Base-by-base conservation (phyloP, 2,329 filamentous ascomycete genomes). In the Penicillium sp. region DNA sequence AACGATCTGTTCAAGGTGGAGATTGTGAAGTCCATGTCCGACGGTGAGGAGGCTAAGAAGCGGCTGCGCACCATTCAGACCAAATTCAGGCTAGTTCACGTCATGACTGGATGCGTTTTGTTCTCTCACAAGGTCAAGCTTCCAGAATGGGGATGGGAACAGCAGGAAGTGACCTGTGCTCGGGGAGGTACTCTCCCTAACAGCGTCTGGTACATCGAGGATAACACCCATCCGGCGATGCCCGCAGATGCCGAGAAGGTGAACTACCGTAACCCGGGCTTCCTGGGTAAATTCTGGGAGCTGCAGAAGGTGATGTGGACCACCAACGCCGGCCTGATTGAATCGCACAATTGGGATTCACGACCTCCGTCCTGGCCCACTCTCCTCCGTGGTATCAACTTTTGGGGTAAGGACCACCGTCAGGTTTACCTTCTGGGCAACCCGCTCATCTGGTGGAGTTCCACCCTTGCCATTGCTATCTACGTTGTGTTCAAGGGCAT, bases 121-220 rank as follows among this genome's bases (percentile, higher is more conserved):
- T 98, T 98, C 77, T 97, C 91, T 0, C 93, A 98, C 78, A 97
- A 96, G 75, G 90, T 97, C 67, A 98, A 98, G 76, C 84, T 98
- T 48, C 93, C 93, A 3, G 89, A 95, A 2, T 98, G 93, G 93
- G 93, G 87, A 38, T 98, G 86, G 42, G 93, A 97, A 69, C 93
- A 98, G 69, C 93, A 98, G 69, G 93, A 98, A 71, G 93, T 98
- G n/a, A 97, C 91, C 16, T 98, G 93, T 65, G 93, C 93, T 6
- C 86, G 84, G 59, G 85, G 87, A 39, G 93, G 89, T 59, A 95
- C 89, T 52, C 75, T 96, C 29, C 93, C 93, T 45, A 98, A 98
- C 79, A 95, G 89, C 62, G 73, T 98, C 57, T 98, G 93, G 93
- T 97, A 96, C 63, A 77, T 98, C 52, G 93, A 98, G 71, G 81